Percentiles rank a stretch among this genome's conserved stretches.
Conservation (phyloP, 2,329 filamentous ascomycete genomes). For the Alternaria rosae region DNA sequence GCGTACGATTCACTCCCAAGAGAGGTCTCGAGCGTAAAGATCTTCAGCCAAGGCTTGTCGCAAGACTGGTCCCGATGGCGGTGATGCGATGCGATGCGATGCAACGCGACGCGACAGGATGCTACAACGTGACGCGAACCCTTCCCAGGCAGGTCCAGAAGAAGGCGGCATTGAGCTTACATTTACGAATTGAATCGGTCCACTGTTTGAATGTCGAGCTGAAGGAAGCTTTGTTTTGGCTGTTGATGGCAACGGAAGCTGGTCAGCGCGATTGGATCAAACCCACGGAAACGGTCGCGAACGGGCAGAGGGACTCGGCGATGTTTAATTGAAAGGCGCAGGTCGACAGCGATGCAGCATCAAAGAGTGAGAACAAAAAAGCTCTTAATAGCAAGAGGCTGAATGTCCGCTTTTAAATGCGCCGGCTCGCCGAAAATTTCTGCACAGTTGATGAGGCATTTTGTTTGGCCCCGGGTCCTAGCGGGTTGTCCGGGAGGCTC, state of each 20-base stretch:
- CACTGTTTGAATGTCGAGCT: conserved; percentile 21
- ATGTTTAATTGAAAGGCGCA: conserved; percentile 22
- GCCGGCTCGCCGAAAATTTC: conserved; percentile 43
- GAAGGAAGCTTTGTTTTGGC: conserved; percentile 24
- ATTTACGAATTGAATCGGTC: conserved; percentile 38
- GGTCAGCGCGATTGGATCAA: conserved; percentile 40
- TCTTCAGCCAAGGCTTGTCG: conserved; percentile 25
- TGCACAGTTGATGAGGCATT: conserved; percentile 46
- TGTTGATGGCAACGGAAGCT: conserved; percentile 34
- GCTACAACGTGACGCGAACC: conserved; percentile 12
- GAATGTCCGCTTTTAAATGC: conserved; percentile 41
- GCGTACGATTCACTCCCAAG: not conserved
- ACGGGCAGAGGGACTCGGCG: conserved; percentile 32
- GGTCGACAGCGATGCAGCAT: conserved; percentile 40
- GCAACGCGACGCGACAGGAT: not conserved
- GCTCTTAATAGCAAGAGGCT: conserved; percentile 23
- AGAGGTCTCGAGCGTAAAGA: not conserved
- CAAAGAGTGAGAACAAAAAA: conserved; percentile 26
- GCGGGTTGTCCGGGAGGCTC: conserved; percentile 36
- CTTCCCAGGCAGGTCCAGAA: conserved; percentile 26
- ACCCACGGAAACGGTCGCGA: conserved; percentile 34
- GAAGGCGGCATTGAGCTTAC: conserved; percentile 36
- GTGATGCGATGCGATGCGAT: conserved; percentile 7
- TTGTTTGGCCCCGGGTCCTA: conserved; percentile 43
- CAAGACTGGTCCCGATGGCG: conserved; percentile 16